Conservation (phyloP, 768 basidiomycete species). For the Mycena galopus region DNA sequence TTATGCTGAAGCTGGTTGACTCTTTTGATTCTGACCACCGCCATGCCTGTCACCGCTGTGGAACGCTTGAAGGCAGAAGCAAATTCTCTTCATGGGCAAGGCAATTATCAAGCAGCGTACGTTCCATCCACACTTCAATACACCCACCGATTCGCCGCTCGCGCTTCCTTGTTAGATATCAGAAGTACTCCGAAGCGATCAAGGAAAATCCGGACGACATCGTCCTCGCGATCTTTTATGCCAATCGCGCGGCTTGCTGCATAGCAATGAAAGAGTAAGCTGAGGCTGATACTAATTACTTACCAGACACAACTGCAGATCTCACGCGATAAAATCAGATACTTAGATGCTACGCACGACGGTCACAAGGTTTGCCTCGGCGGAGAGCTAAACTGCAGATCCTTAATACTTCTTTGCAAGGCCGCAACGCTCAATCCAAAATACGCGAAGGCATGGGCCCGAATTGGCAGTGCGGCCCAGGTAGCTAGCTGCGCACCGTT, state of each 20-base stretch:
- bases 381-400: not conserved
- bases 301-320: too few relatives aligned
- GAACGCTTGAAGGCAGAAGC: conserved; percentile 56
- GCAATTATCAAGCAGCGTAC: conserved; percentile 48
- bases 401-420: conserved; percentile 35
- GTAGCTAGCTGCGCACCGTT: conserved; percentile 36
- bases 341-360: conserved; percentile 48
- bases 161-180: conserved; percentile 27
- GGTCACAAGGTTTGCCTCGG: conserved; percentile 43
- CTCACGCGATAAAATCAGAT: too few relatives aligned
- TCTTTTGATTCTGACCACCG: not conserved
- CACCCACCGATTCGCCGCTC: too few relatives aligned
- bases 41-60: conserved; percentile 29
- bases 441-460: conserved; percentile 57
- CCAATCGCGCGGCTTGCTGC: conserved; percentile 60
- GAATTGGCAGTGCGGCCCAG: conserved; percentile 50
- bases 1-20: not conserved
- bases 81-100: conserved; percentile 52
- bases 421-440: conserved; percentile 54
- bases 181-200: conserved; percentile 59
- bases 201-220: conserved; percentile 52
- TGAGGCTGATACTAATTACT: too few relatives aligned
- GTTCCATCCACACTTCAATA: not conserved
- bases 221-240: conserved; percentile 56
- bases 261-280: conserved; percentile 52